Conservation (phyloP, 768 basidiomycete genomes). For the Tubosaeta brunneosetosa region DNA sequence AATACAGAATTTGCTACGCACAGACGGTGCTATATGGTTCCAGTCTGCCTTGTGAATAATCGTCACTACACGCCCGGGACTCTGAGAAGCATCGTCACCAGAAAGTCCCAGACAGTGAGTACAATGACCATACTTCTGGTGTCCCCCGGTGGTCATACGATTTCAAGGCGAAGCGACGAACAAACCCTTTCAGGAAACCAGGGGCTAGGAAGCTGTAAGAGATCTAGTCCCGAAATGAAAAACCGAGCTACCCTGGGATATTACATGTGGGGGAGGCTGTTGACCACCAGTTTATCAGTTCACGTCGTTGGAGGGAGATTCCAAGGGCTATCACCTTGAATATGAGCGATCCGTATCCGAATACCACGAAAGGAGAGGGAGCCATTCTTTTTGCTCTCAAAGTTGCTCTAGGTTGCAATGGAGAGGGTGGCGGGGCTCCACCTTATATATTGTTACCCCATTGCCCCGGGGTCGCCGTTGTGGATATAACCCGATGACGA, state of each 20-base stretch:
- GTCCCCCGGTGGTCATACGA: constrained; percentile 91
- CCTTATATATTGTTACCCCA: constrained; percentile 5
- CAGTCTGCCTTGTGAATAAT: constrained; percentile 83
- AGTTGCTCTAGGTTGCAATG: background rate
- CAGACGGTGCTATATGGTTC: constrained; percentile 62
- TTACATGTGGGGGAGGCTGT: constrained; percentile 77
- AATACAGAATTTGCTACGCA: constrained; percentile 26
- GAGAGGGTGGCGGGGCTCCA: background rate
- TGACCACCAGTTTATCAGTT: background rate
- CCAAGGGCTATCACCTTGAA: constrained; percentile 54
- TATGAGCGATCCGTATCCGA: constrained; percentile 87
- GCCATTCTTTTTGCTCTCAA: background rate
- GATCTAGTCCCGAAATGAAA: background rate
- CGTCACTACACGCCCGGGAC: constrained; percentile 78
- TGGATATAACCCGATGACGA: background rate
- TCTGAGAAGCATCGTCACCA: constrained; percentile 34
- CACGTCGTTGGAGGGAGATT: background rate
- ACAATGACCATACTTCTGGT: constrained; percentile 48
- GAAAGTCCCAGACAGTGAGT: background rate
- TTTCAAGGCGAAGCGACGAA: constrained; percentile 81
- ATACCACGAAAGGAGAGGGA: constrained; percentile 55
- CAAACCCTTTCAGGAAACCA: constrained; percentile 84
- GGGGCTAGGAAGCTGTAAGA: constrained; percentile 38
- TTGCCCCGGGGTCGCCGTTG: background rate
- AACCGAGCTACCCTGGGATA: constrained; percentile 52